Conservation (phyloP, 768 basidiomycete species). For the Tulasnella sp. region DNA sequence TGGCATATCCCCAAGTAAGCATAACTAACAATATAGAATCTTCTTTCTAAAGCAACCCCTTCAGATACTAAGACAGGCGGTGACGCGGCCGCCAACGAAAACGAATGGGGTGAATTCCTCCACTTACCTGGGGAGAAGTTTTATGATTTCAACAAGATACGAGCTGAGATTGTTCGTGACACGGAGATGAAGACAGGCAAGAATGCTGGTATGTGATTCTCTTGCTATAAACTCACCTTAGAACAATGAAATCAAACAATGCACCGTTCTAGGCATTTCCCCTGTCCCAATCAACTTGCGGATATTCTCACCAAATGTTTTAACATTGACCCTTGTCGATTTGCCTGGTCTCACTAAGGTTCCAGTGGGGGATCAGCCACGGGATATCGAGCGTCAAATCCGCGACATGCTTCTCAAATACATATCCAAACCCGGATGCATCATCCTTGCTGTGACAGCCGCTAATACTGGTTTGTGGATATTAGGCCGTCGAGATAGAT, state of each 20-base stretch:
- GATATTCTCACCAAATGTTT: slow-evolving; percentile 92
- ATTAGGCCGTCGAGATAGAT: neutral
- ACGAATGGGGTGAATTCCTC: slow-evolving; percentile 99
- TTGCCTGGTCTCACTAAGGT: slow-evolving; percentile 40
- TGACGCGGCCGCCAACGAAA: slow-evolving; percentile 71
- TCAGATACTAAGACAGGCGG: slow-evolving; percentile 37
- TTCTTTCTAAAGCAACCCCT: slow-evolving; percentile 27
- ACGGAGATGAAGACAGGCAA: slow-evolving; percentile 98
- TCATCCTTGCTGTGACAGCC: slow-evolving; percentile 89
- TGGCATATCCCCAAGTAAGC: slow-evolving; percentile 22
- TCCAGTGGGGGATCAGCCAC: slow-evolving; percentile 90
- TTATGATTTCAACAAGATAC: slow-evolving; percentile 92
- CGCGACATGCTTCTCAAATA: slow-evolving; percentile 92
- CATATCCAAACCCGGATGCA: slow-evolving; percentile 89
- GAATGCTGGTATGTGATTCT: slow-evolving; percentile 49
- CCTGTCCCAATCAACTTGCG: slow-evolving; percentile 95
- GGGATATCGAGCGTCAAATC: slow-evolving; percentile 96
- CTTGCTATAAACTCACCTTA: no score
- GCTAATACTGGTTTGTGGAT: slow-evolving; percentile 45
- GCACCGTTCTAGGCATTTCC: slow-evolving; percentile 53
- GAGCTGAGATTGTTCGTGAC: slow-evolving; percentile 90
- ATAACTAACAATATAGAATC: neutral
- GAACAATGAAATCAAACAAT: neutral
- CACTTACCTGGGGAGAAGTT: slow-evolving; percentile 96
- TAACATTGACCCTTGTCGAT: slow-evolving; percentile 40